Conservation (phyloP, 495 filamentous ascomycete genomes). For the Geoglossum glabrum region DNA sequence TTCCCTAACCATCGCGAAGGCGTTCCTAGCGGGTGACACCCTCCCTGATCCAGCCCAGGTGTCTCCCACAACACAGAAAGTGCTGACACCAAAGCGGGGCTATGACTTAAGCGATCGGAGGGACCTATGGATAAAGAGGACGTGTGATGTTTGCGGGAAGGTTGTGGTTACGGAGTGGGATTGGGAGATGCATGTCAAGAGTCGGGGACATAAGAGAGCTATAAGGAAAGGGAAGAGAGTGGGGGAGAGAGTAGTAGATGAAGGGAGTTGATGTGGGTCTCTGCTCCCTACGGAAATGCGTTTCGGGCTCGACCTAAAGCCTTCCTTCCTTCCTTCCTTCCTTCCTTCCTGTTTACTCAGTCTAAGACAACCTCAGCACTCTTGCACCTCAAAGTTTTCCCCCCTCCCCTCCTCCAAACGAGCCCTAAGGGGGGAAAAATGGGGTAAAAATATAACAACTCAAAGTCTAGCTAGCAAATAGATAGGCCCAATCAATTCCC, state of each 20-base stretch:
- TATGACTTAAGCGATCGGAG: slow-evolving; percentile 24
- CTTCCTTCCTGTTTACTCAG: too few species aligned
- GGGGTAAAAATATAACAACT: too few species aligned
- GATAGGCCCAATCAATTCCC: too few species aligned
- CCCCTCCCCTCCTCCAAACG: too few species aligned
- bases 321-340: too few species aligned
- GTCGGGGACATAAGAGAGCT: slow-evolving; percentile 30
- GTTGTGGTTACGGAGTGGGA: slow-evolving; percentile 47
- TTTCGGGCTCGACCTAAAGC: too few species aligned
- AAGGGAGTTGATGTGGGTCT: not conserved
- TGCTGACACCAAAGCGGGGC: slow-evolving; percentile 31
- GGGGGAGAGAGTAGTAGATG: not conserved
- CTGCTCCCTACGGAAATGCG: too few species aligned
- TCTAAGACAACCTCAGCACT: too few species aligned
- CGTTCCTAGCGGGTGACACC: slow-evolving; percentile 33
- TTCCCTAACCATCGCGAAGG: slow-evolving; percentile 36
- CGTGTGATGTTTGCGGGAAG: slow-evolving; percentile 54
- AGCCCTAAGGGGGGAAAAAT: too few species aligned
- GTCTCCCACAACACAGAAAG: slow-evolving; percentile 36
- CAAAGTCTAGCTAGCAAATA: too few species aligned
- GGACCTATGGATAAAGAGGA: slow-evolving; percentile 28
- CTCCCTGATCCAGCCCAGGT: slow-evolving; percentile 41
- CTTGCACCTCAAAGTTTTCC: too few species aligned
- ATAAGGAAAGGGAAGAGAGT: not conserved
- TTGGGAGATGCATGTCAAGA: slow-evolving; percentile 57